phyloP scores from a whole-genome alignment of 768 basidiomycete genomes.

The Artomyces pyxidatus region DNA sequence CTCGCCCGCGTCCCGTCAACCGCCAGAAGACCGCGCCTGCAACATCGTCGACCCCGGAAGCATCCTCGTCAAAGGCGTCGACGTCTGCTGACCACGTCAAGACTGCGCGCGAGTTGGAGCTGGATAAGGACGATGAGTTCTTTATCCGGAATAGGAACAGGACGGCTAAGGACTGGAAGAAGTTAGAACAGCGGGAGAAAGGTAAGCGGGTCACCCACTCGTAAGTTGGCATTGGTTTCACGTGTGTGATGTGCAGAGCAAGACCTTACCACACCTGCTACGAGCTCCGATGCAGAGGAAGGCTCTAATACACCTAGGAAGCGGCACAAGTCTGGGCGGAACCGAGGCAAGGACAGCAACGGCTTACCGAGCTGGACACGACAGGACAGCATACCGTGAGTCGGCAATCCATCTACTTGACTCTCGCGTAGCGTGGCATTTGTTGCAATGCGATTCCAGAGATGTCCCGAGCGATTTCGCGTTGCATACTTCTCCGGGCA shows the following conservation, averaged over 20 bases:
- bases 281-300: constrained; percentile 19
- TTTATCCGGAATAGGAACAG: constrained; percentile 63
- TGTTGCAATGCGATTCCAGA: too few species aligned
- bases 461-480: too few species aligned
- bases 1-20: constrained; percentile 15
- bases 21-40: constrained; percentile 5
- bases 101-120: constrained; percentile 18
- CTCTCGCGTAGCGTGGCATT: not conserved
- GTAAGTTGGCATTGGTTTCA: not conserved
- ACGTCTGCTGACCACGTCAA: constrained; percentile 5
- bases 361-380: constrained; percentile 15
- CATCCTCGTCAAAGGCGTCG: constrained; percentile 4
- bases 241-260: constrained; percentile 5
- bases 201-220: constrained; percentile 30
- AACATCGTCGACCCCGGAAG: not conserved
- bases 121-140: constrained; percentile 55
- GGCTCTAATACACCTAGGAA: constrained; percentile 8
- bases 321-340: constrained; percentile 5
- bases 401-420: not conserved
- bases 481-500: too few species aligned
- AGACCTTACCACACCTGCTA: not conserved
- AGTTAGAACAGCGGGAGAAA: constrained; percentile 46
- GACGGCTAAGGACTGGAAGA: constrained; percentile 49
- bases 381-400: constrained; percentile 10
- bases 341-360: constrained; percentile 1